A percentile compares a stretch with the other conserved stretches of the same genome.
Evolutionary conservation across 768 basidiomycete species (phyloP).

Genomic region (Lactifluus volemus): DNA sequence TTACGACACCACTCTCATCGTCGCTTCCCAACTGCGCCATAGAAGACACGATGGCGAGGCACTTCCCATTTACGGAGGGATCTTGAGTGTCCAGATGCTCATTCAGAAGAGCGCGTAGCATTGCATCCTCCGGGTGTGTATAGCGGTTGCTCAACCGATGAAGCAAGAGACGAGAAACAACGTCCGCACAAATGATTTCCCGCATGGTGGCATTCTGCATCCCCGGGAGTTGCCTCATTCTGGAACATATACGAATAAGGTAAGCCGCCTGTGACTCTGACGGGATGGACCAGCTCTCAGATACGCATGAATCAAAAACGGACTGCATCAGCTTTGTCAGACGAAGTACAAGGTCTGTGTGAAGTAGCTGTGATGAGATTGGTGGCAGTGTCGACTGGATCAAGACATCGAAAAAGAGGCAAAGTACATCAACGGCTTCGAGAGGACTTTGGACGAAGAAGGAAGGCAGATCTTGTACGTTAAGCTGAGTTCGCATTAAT

Average conservation of each 20-base stretch:
- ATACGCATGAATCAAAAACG: constrained; percentile 38
- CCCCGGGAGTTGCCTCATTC: constrained; percentile 13
- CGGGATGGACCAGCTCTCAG: constrained; percentile 30
- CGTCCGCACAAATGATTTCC: constrained; percentile 2
- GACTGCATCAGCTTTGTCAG: constrained; percentile 32
- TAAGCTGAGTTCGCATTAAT: not conserved
- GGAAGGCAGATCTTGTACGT: constrained; percentile 13
- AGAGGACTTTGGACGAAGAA: constrained; percentile 28
- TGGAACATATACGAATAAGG: constrained; percentile 33
- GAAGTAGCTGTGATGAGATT: constrained; percentile 40
- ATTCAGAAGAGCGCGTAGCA: constrained; percentile 1
- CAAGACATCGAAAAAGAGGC: constrained; percentile 38
- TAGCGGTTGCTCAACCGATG: constrained; percentile 5
- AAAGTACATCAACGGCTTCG: constrained; percentile 40
- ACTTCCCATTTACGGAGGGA: constrained; percentile 1
- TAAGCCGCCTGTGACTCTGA: constrained; percentile 30
- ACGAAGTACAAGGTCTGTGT: constrained; percentile 39
- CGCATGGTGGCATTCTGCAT: not conserved
- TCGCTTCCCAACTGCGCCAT: constrained; percentile 1
- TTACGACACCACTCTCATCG: constrained; percentile 13
- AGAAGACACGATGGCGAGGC: constrained; percentile 9
- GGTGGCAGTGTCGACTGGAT: constrained; percentile 35
- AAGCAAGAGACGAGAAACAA: constrained; percentile 15
- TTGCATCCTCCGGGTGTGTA: constrained; percentile 2
- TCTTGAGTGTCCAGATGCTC: not conserved